Conservation (phyloP, 2,329 filamentous ascomycete species). For the Exophiala spinifera region DNA sequence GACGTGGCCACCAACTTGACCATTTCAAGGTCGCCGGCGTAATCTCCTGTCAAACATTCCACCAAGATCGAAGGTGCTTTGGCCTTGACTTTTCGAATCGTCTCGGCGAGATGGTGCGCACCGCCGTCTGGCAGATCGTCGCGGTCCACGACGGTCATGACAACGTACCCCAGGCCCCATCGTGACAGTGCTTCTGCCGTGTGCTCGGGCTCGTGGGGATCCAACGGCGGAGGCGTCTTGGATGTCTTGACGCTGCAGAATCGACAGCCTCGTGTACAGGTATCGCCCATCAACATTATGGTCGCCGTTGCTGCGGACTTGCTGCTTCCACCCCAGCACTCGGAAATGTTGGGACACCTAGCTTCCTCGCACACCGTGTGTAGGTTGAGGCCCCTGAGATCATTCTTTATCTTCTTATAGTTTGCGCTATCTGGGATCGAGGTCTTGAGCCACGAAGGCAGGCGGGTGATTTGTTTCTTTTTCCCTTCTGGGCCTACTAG, state of each 20-base stretch:
- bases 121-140: constrained; percentile 90
- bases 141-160: constrained; percentile 88
- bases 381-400: constrained; percentile 81
- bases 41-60: constrained; percentile 68
- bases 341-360: constrained; percentile 92
- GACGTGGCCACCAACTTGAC: constrained; percentile 78
- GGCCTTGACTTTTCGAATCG: constrained; percentile 87
- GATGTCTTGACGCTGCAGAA: constrained; percentile 97
- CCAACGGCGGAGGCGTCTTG: constrained; percentile 71
- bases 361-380: constrained; percentile 98
- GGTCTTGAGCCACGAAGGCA: constrained; percentile 95
- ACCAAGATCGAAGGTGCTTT: constrained; percentile 54
- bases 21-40: constrained; percentile 79
- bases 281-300: constrained; percentile 99
- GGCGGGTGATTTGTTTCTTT: constrained; percentile 66
- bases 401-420: constrained; percentile 92
- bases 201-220: constrained; percentile 94
- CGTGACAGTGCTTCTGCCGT: constrained; percentile 87
- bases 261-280: constrained; percentile 90
- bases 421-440: constrained; percentile 82
- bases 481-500: constrained; percentile 60
- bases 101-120: constrained; percentile 86
- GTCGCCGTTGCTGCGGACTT: constrained; percentile 92
- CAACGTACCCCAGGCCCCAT: constrained; percentile 95
- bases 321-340: constrained; percentile 91